These are phyloP conservation scores for Skeletonema costatum DNA, from an alignment of 108 stramenopile species.

Conservation along the genomic window DNA sequence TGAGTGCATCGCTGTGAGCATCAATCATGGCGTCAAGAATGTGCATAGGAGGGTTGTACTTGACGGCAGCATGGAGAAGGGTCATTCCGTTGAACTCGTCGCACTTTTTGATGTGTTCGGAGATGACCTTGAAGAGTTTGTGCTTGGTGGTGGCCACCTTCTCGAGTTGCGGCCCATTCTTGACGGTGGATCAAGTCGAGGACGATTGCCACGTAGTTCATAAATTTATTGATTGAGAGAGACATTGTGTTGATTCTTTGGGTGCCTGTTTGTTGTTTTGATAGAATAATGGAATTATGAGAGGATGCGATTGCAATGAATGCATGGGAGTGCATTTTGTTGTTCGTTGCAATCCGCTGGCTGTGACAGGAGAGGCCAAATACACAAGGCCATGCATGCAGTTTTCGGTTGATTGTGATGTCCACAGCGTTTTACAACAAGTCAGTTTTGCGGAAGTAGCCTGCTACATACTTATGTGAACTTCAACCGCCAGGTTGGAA, in stretches of 20 bases:
- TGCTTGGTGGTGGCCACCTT: neutral
- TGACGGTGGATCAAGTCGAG: neutral
- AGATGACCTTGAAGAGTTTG: neutral
- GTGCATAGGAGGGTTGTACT: slow-evolving; percentile 15
- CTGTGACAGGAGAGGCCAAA: no score
- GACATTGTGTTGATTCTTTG: neutral
- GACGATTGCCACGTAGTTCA: neutral
- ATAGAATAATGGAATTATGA: neutral
- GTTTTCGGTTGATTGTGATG: no score
- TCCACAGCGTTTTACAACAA: no score
- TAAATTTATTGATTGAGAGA: neutral
- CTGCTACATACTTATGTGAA: no score
- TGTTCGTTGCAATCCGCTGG: no score
- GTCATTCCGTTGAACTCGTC: slow-evolving; percentile 25
- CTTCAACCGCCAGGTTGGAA: no score
- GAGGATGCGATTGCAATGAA: no score
- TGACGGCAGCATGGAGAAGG: slow-evolving; percentile 23
- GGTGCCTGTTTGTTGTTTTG: neutral
- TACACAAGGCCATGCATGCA: no score
- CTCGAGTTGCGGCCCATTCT: neutral
- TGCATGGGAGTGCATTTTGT: no score
- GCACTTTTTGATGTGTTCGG: neutral
- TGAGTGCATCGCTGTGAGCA: slow-evolving; percentile 59
- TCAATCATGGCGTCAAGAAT: slow-evolving; percentile 56
- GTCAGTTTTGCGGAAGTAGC: no score